phyloP scores from a whole-genome alignment of 2,329 filamentous ascomycete genomes.

The Fusarium devonianum region DNA sequence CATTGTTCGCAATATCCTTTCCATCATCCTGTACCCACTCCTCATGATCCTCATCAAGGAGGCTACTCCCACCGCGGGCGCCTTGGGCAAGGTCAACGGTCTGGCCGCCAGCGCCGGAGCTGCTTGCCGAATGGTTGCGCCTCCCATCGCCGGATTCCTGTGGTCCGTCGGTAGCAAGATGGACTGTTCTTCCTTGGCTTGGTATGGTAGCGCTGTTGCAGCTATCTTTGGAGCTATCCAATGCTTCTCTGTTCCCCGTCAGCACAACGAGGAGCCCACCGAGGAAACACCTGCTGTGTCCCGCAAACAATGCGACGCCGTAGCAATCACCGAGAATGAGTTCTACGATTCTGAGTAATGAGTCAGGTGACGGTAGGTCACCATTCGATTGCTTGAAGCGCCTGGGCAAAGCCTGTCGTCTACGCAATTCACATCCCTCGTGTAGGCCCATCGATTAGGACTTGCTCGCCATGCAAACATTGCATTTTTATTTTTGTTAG shows the following conservation, averaged over 20 bases:
- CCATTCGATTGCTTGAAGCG: not conserved
- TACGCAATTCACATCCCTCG: not conserved
- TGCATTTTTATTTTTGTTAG: not conserved
- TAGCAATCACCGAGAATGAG: slow-evolving; percentile 44
- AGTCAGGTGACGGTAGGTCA: not conserved
- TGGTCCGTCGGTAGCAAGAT: slow-evolving; percentile 67
- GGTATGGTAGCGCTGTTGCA: slow-evolving; percentile 67
- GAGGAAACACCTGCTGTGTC: slow-evolving; percentile 42
- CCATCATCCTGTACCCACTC: slow-evolving; percentile 70
- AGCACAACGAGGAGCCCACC: slow-evolving; percentile 36
- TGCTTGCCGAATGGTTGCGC: slow-evolving; percentile 71
- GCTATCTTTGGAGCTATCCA: slow-evolving; percentile 66
- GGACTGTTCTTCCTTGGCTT: slow-evolving; percentile 67
- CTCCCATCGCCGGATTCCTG: slow-evolving; percentile 68
- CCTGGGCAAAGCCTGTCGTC: no score
- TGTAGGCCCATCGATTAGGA: slow-evolving; percentile 3
- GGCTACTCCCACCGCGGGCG: slow-evolving; percentile 62
- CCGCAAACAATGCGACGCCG: slow-evolving; percentile 23
- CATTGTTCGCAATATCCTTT: slow-evolving; percentile 65
- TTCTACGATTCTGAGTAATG: slow-evolving; percentile 38
- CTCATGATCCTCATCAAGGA: slow-evolving; percentile 74
- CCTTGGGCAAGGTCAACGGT: slow-evolving; percentile 71
- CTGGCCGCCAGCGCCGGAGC: slow-evolving; percentile 71
- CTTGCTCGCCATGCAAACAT: slow-evolving; percentile 5
- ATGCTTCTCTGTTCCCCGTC: slow-evolving; percentile 61